Evolutionary conservation across 345 rosid genomes (phyloP).

Genomic region (Anastatica hierochuntica): DNA sequence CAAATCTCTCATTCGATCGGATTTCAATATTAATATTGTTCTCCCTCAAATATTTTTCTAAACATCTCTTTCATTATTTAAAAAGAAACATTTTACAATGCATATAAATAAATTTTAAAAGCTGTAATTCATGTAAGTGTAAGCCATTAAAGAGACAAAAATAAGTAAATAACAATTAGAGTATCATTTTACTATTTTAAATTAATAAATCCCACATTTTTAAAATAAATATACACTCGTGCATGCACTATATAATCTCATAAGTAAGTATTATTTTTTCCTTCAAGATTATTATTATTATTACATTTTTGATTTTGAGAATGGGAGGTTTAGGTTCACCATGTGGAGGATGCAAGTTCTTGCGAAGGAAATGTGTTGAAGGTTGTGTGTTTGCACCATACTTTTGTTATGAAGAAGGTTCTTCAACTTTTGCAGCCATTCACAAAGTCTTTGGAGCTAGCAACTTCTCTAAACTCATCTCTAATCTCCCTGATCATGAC

Average conservation of each 20-base stretch:
- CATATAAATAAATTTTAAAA: conserved; percentile 18
- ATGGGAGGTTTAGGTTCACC: conserved; percentile 74
- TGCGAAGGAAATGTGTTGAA: conserved; percentile 81
- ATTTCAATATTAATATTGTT: conserved; percentile 13
- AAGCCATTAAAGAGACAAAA: conserved; percentile 67
- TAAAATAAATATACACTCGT: not conserved
- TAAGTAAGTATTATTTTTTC: conserved; percentile 3
- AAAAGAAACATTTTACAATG: conserved; percentile 1
- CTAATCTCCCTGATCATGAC: conserved; percentile 61
- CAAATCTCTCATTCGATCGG: conserved; percentile 18
- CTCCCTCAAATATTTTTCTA: not conserved
- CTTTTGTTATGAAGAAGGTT: conserved; percentile 90
- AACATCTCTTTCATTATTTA: too few relatives aligned
- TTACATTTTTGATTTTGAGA: not conserved
- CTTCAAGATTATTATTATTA: not conserved
- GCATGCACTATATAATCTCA: conserved; percentile 13
- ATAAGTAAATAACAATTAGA: conserved; percentile 35
- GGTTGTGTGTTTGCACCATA: conserved; percentile 97
- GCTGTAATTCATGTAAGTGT: conserved; percentile 51
- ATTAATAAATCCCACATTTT: conserved; percentile 34
- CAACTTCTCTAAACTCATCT: conserved; percentile 78
- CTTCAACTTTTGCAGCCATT: conserved; percentile 77
- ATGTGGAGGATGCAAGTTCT: conserved; percentile 96
- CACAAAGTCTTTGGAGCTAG: conserved; percentile 97
- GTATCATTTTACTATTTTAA: conserved; percentile 27